Conservation (phyloP, 176 grass and related monocot species). For the Eleusine indica region DNA sequence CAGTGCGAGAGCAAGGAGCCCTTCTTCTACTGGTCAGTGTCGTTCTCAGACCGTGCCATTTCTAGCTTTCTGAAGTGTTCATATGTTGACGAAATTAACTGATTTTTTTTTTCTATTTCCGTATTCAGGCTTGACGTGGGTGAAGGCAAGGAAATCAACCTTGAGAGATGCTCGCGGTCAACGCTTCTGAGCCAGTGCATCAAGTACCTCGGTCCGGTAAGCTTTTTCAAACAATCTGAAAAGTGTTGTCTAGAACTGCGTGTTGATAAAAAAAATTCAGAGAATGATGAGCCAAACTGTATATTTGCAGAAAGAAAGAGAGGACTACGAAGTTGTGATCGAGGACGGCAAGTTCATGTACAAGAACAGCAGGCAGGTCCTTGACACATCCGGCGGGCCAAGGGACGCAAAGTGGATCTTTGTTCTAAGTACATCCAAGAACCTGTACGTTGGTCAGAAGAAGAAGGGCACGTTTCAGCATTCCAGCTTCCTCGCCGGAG, state of each 20-base stretch:
- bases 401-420: conserved; percentile 91
- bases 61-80: not conserved
- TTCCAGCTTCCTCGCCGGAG: conserved; percentile 94
- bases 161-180: conserved; percentile 62
- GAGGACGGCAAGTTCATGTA: conserved; percentile 83
- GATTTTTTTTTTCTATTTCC: not conserved
- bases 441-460: conserved; percentile 90
- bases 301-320: conserved; percentile 89
- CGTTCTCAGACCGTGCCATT: not conserved
- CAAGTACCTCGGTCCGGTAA: conserved; percentile 93
- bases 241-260: not conserved
- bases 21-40: conserved; percentile 91
- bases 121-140: conserved; percentile 79
- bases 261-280: not conserved
- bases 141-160: conserved; percentile 86
- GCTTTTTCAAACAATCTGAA: not conserved
- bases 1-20: conserved; percentile 85
- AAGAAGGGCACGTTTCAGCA: conserved; percentile 97
- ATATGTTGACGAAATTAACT: not conserved
- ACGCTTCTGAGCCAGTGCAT: conserved; percentile 94
- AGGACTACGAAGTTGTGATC: conserved; percentile 75
- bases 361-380: conserved; percentile 66
- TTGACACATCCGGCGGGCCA: conserved; percentile 48
- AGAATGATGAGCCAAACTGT: conserved; percentile 14
- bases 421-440: conserved; percentile 88